phyloP scores from a whole-genome alignment of 768 basidiomycete genomes.

The Antrodiella citrinella region DNA sequence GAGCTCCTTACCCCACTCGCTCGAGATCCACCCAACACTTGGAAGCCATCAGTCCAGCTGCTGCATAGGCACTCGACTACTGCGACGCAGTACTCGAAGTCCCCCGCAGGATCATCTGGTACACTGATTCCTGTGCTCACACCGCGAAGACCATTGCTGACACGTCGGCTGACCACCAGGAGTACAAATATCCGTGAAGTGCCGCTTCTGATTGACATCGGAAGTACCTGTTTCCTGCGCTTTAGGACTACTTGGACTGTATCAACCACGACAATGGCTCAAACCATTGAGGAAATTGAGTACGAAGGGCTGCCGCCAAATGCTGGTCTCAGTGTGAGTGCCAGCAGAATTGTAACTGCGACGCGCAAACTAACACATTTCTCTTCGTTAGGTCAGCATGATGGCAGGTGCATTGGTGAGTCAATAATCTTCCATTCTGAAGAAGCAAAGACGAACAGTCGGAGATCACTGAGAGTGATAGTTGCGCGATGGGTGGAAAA shows the following conservation, averaged over 20 bases:
- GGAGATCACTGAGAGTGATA: background rate
- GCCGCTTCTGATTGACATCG: background rate
- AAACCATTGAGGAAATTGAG: constrained; percentile 46
- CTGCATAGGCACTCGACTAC: too few relatives aligned
- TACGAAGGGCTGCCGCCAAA: constrained; percentile 68
- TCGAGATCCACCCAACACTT: too few relatives aligned
- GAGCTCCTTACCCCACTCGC: too few relatives aligned
- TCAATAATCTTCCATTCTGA: too few relatives aligned
- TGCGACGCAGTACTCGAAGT: too few relatives aligned
- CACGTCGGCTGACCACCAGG: background rate
- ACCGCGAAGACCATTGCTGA: background rate
- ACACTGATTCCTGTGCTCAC: too few relatives aligned
- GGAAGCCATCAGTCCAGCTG: too few relatives aligned
- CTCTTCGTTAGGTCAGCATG: constrained; percentile 80
- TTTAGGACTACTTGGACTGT: background rate
- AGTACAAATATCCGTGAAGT: background rate
- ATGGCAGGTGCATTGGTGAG: constrained; percentile 90
- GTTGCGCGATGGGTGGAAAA: background rate
- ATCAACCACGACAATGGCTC: constrained; percentile 9
- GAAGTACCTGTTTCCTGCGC: background rate
- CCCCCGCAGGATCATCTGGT: too few relatives aligned
- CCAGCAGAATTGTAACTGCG: background rate
- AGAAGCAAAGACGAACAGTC: too few relatives aligned
- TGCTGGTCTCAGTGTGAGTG: constrained; percentile 65
- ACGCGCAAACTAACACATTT: background rate